Percentiles rank a stretch among this genome's conserved stretches.
These are phyloP conservation scores for Fusarium sublunatum DNA, from an alignment of 2,329 filamentous ascomycete species.

Conservation along the genomic window DNA sequence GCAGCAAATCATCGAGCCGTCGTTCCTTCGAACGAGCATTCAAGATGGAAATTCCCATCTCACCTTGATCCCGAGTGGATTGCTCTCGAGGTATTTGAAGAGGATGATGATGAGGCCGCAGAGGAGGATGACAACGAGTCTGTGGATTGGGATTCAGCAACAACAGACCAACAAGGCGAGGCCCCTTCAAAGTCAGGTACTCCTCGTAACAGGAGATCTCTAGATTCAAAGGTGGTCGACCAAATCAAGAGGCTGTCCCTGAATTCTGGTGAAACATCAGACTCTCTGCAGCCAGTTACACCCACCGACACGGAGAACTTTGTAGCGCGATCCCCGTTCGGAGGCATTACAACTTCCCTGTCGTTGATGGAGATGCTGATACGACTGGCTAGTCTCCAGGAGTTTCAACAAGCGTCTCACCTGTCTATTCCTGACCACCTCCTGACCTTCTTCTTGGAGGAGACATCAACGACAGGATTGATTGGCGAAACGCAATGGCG, in stretches of 20 bases:
- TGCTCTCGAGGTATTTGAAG: conserved; percentile 84
- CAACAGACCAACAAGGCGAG: conserved; percentile 47
- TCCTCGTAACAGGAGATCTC: conserved; percentile 40
- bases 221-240: conserved; percentile 55
- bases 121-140: conserved; percentile 61
- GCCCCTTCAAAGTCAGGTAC: conserved; percentile 19
- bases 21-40: not conserved
- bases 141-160: conserved; percentile 55
- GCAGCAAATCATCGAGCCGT: conserved; percentile 2
- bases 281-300: conserved; percentile 14
- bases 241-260: conserved; percentile 57
- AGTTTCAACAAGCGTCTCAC: conserved; percentile 90
- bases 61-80: conserved; percentile 92
- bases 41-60: conserved; percentile 64
- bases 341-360: conserved; percentile 64
- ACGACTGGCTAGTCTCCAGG: conserved; percentile 85
- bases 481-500: conserved; percentile 58
- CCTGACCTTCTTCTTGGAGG: conserved; percentile 84
- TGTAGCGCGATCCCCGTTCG: conserved; percentile 60
- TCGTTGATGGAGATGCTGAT: conserved; percentile 91
- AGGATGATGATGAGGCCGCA: conserved; percentile 56
- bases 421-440: conserved; percentile 91
- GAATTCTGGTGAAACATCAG: conserved; percentile 24
- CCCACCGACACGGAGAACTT: conserved; percentile 45
- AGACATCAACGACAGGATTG: conserved; percentile 65